Conservation (phyloP, 225 moss, liverwort and hornwort species). For the Pseudoscleropodium purum region DNA sequence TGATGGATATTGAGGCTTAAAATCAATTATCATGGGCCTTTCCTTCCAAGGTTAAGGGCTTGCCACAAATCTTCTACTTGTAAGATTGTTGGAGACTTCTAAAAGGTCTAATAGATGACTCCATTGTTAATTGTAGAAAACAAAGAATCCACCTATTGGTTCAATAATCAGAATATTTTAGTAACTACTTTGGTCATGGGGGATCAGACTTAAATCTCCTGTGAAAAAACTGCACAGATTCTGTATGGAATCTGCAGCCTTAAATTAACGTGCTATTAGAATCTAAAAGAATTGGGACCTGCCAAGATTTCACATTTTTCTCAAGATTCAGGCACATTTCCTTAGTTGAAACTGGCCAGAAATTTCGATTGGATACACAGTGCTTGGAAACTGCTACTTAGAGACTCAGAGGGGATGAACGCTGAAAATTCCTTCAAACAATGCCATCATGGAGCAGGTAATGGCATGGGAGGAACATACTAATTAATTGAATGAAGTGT, state of each 20-base stretch:
- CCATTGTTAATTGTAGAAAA: neutral
- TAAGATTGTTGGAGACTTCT: accelerated
- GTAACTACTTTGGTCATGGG: neutral
- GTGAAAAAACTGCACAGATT: no score
- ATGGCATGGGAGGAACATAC: neutral
- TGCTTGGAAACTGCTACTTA: neutral
- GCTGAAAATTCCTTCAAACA: neutral
- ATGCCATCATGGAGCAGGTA: neutral
- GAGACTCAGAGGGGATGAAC: no score
- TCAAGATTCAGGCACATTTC: neutral
- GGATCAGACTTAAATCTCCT: neutral
- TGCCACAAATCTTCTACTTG: neutral
- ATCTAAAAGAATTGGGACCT: neutral
- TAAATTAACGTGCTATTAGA: neutral
- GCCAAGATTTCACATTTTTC: no score
- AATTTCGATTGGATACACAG: neutral
- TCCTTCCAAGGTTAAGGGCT: neutral
- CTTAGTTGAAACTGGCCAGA: neutral
- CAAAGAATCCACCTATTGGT: neutral
- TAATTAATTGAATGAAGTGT: neutral
- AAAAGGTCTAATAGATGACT: neutral
- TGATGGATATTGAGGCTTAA: neutral
- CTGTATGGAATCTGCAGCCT: neutral
- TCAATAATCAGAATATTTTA: neutral
- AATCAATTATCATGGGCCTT: neutral